Evolutionary conservation across 2,329 filamentous ascomycete genomes (phyloP).

Genomic region (Alternaria sp.): DNA sequence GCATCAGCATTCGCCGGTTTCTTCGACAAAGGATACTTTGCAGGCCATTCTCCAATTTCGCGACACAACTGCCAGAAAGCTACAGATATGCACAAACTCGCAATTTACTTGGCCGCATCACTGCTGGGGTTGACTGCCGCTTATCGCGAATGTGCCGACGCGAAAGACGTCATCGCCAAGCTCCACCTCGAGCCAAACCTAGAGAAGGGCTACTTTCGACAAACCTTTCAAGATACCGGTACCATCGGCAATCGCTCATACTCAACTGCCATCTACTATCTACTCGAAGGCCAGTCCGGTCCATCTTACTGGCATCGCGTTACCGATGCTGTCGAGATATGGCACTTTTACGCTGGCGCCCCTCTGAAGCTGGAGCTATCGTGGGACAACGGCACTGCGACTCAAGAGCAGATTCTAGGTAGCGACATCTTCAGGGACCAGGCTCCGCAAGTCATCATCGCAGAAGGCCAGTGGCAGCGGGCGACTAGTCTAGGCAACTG

Average conservation of each 20-base stretch:
- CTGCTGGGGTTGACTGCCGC: neutral
- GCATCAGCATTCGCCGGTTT: neutral
- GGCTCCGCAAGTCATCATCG: conserved; percentile 54
- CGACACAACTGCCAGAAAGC: neutral
- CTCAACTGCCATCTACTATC: conserved; percentile 62
- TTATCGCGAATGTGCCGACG: conserved; percentile 15
- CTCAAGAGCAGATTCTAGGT: conserved; percentile 47
- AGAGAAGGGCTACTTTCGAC: conserved; percentile 58
- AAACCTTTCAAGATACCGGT: conserved; percentile 55
- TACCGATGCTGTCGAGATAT: conserved; percentile 57
- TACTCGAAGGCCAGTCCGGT: conserved; percentile 52
- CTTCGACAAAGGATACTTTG: neutral
- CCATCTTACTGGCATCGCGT: conserved; percentile 61
- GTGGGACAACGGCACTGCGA: conserved; percentile 49
- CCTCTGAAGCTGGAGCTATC: conserved; percentile 57
- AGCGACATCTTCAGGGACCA: conserved; percentile 53
- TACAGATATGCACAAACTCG: neutral
- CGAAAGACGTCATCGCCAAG: conserved; percentile 53
- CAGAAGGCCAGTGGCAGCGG: conserved; percentile 55
- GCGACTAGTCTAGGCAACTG: conserved; percentile 55
- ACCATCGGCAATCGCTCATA: conserved; percentile 47
- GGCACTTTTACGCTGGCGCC: conserved; percentile 63
- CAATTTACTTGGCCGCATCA: neutral
- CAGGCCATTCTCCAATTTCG: neutral
- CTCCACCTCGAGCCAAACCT: conserved; percentile 54